Evolutionary conservation across 495 filamentous ascomycete species (phyloP), one percentile per base, ranked within the genome.

Genomic region (Barbatosphaeria neglecta): DNA sequence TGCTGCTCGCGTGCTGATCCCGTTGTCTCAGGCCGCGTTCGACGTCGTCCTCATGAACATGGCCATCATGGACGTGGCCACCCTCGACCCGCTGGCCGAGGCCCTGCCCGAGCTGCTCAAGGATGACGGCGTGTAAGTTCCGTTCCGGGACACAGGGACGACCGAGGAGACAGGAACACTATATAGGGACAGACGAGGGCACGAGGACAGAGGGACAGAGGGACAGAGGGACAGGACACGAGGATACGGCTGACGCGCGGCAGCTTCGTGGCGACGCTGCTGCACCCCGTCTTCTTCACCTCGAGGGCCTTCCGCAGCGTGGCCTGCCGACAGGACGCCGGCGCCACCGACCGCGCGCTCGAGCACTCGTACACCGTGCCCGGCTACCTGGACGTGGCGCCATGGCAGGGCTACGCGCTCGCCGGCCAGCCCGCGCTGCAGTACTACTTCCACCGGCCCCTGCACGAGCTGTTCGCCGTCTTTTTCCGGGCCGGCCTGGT

Each of bases 261-360:
- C 15, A 70, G 67, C 16, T 70, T 70, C 43, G 63, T 66, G 18
- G 68, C 63, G 1, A 67, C 67, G 0, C 22, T 69, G 18, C 59
- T 70, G 33, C 68, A 72, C 27, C 68, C 68, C 1, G 61, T 65
- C 10, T 70, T 72, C 53, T 63, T 68, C 46, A 70, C 68, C 15
- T 63, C 62, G 10, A 53, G 52, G n/a, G 52, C 58, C 1, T 37
- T 46, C 11, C 56, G 59, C n/a, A 51, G 50, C n/a, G 48, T 72
- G 24, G 51, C 56, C 8, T 37, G 63, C 15, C 31, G 43, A 7
- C 47, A 51, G 31, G 44, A 55, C 35, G 48, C 49, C 0, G 48
- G 28, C 0, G 58, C 57, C 0, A 61, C 61, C 7, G 57, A 62
- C 16, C 27, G 48, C 13, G 45, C 55, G 7, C 42, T 61, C 5